Evolutionary conservation across 306 rosid genomes (phyloP), one percentile per base, ranked within the genome.

Genomic region (barrel medic (Medicago truncatula)): DNA sequence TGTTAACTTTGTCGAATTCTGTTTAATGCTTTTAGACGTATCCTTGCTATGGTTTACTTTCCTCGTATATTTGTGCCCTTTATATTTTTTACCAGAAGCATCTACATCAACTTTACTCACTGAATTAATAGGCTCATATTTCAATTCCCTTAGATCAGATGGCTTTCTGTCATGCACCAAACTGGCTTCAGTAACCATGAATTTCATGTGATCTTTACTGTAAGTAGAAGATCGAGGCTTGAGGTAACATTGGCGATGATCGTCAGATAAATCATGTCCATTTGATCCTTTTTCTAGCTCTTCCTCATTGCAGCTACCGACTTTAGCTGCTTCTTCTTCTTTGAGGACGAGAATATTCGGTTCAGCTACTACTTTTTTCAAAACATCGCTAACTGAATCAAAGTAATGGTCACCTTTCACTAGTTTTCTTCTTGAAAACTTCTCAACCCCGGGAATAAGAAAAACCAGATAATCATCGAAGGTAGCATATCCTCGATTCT

Each of bases 321-420:
- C 84, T 67, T 65, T 75, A 79, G 78, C 76, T 71, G 84, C 91
- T 21, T 21, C 23, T 21, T 21, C 23, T 21, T 21, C 23, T 21
- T 21, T 21, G 34, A 92, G 92, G 73, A 84, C 86, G 46, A 92
- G 85, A 83, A 92, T 92, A 63, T 82, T 81, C 40, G 97, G 96
- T 54, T 92, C 96, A 68, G 80, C 87, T 17, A 86, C 86, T 57
- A 92, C 97, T 86, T 88, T 92, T 81, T 80, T 86, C 86, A 92
- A 79, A 68, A 92, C 92, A 80, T 90, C 97, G 69, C 86, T 78
- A 49, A 90, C 88, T 70, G 92, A 88, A 84, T 88, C 93, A 57
- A 21, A 57, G 62, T 20, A 57, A 57, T 57, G 36, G 12, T 20
- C 36, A 57, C 62, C 62, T 57, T 57, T 57, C 15, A 57, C 62